A percentile compares a stretch with the other conserved stretches of the same genome.
These are phyloP conservation scores for Rhodocollybia butyracea DNA, from an alignment of 768 basidiomycete species.

Conservation along the genomic window DNA sequence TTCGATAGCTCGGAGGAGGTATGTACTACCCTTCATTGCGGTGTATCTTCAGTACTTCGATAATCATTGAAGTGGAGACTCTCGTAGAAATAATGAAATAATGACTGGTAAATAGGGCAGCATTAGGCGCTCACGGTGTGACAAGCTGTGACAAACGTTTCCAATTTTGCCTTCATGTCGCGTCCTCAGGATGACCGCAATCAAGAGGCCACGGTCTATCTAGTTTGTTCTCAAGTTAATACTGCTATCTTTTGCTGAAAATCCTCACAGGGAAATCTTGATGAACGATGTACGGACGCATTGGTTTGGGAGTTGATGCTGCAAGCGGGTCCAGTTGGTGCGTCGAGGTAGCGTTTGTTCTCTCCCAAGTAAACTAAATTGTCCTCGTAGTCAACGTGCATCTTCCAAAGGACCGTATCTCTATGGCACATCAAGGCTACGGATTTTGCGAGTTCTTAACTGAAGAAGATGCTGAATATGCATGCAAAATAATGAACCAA, in stretches of 20 bases:
- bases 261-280: conserved; percentile 80
- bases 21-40: not conserved
- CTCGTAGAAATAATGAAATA: too few relatives aligned
- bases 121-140: not conserved
- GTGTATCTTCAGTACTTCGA: not conserved
- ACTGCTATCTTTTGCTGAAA: not conserved
- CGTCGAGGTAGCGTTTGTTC: conserved; percentile 27
- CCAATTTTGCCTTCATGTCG: conserved; percentile 44
- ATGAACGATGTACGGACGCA: conserved; percentile 92
- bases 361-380: not conserved
- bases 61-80: too few relatives aligned
- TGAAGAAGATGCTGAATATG: conserved; percentile 99
- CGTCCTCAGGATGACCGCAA: conserved; percentile 86
- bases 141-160: not conserved
- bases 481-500: conserved; percentile 99
- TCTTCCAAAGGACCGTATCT: conserved; percentile 96
- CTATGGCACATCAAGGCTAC: conserved; percentile 98
- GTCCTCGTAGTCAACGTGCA: conserved; percentile 82
- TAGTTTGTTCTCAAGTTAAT: conserved; percentile 40
- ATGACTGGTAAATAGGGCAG: too few relatives aligned
- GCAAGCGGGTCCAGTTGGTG: conserved; percentile 98
- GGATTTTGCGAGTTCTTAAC: conserved; percentile 99
- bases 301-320: conserved; percentile 98
- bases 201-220: conserved; percentile 87
- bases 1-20: not conserved